phyloP scores from a whole-genome alignment of 768 basidiomycete genomes.

The Tulasnella sp. region DNA sequence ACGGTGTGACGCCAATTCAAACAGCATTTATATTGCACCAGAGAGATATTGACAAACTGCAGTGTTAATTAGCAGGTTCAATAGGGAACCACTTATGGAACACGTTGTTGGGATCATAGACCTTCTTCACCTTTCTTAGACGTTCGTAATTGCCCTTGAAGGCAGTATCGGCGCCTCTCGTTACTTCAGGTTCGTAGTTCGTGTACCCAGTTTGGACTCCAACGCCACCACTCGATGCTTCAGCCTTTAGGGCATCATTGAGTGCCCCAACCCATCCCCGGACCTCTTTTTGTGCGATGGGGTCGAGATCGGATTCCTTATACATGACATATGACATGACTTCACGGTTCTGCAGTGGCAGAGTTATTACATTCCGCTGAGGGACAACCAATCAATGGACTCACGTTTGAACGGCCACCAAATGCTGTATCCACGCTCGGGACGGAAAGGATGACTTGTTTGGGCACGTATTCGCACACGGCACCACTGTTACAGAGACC shows the following conservation, averaged over 20 bases:
- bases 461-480: not conserved
- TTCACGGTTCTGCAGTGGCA: not conserved
- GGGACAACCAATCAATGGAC: not conserved
- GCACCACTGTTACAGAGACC: not conserved
- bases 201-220: not conserved
- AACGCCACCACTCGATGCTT: not conserved
- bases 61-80: conserved; percentile 23
- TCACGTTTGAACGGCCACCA: not conserved
- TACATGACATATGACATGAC: not conserved
- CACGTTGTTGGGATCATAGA: conserved; percentile 27
- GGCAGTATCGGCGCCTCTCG: conserved; percentile 21
- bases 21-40: too few species aligned
- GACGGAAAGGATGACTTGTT: not conserved
- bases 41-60: too few species aligned
- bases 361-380: not conserved
- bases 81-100: conserved; percentile 25
- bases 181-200: not conserved
- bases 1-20: too few species aligned
- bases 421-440: not conserved
- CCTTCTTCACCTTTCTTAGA: conserved; percentile 24
- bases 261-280: not conserved
- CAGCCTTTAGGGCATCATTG: not conserved
- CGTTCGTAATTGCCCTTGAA: conserved; percentile 24
- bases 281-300: not conserved
- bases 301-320: not conserved